Percentiles rank a stretch among this genome's conserved stretches.
Conservation (phyloP, 768 basidiomycete species). For the Cyclocybe aegerita region DNA sequence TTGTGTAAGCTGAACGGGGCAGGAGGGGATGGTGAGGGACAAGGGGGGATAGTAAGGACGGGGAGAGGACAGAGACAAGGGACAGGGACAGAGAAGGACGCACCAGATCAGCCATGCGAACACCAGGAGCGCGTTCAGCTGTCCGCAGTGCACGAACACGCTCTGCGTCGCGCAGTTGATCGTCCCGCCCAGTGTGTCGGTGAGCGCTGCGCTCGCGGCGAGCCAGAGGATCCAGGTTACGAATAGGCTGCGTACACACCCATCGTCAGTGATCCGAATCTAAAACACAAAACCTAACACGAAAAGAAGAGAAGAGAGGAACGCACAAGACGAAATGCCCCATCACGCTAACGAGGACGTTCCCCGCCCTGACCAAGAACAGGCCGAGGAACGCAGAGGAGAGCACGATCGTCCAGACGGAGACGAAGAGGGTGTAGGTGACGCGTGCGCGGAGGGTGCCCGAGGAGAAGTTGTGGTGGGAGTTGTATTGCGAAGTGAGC, state of each 20-base stretch:
- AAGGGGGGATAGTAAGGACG: too few species aligned
- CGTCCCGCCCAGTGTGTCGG: conserved; percentile 63
- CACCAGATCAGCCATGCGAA: conserved; percentile 78
- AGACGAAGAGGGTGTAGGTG: conserved; percentile 63
- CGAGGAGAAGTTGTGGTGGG: conserved; percentile 49
- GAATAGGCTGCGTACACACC: conserved; percentile 45
- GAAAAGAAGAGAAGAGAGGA: neutral
- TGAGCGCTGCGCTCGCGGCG: conserved; percentile 68
- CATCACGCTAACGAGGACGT: conserved; percentile 55
- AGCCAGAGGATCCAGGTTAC: conserved; percentile 79
- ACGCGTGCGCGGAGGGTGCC: conserved; percentile 56
- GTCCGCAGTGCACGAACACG: conserved; percentile 61
- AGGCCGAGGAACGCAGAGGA: conserved; percentile 50
- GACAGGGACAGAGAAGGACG: conserved; percentile 18
- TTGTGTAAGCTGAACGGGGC: too few species aligned
- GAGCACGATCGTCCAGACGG: conserved; percentile 65
- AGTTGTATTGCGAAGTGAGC: conserved; percentile 60
- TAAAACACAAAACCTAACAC: neutral
- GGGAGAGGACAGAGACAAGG: too few species aligned
- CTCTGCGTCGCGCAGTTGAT: conserved; percentile 58
- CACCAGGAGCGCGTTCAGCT: conserved; percentile 69
- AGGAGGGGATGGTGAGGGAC: too few species aligned
- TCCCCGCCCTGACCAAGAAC: conserved; percentile 51
- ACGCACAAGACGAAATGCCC: conserved; percentile 64
- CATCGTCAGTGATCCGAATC: neutral